A percentile compares a stretch with the other conserved stretches of the same genome.
Evolutionary conservation across 257 asterid genomes (phyloP).

Genomic region (Fraxinus anomala): DNA sequence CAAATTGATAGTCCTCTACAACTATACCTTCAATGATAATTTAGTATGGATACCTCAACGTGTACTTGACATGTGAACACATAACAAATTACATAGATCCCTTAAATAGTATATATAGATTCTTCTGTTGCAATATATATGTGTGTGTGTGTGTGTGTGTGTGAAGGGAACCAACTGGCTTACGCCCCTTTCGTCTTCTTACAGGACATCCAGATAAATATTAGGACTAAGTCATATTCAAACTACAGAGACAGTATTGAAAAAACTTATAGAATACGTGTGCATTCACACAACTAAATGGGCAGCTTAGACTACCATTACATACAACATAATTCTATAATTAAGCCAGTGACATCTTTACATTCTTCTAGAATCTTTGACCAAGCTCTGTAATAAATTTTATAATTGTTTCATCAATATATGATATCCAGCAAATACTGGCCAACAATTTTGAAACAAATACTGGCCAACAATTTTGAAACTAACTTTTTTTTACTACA

Average conservation of each 20-base stretch:
- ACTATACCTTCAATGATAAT: background rate
- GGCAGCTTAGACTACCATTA: background rate
- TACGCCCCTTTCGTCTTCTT: background rate
- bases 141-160: no score
- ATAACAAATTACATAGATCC: background rate
- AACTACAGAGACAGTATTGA: slow-evolving; percentile 1
- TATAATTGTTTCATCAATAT: background rate
- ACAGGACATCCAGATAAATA: background rate
- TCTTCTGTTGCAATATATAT: background rate
- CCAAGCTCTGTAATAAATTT: background rate
- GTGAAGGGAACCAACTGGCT: background rate
- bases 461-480: background rate
- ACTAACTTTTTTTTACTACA: background rate
- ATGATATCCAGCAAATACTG: background rate
- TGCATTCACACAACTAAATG: background rate
- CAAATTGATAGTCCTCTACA: background rate
- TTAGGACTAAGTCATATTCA: background rate
- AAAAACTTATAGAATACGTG: background rate
- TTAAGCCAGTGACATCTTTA: background rate
- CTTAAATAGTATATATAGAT: background rate
- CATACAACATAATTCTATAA: background rate
- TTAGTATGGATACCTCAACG: background rate
- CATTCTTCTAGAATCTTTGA: background rate
- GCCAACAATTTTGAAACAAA: background rate
- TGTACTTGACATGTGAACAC: background rate